Evolutionary conservation across 2,329 filamentous ascomycete genomes (phyloP).

Genomic region (Xylaria sp.): DNA sequence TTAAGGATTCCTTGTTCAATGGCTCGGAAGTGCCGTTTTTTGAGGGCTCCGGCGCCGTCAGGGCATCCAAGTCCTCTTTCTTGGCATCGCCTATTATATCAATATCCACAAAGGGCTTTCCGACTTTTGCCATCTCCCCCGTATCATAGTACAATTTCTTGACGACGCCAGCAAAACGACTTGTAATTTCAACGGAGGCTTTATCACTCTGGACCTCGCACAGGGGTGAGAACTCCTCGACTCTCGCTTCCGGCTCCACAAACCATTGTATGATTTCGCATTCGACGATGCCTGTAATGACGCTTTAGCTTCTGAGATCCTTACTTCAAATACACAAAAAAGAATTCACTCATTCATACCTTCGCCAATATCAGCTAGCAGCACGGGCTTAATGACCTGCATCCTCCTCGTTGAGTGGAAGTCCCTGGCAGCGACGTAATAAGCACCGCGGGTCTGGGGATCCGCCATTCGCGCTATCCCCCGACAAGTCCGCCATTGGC

Average conservation of each 20-base stretch:
- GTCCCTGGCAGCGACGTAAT: conserved; percentile 52
- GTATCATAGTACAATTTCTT: conserved; percentile 97
- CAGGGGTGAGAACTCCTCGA: conserved; percentile 97
- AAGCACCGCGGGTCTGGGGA: conserved; percentile 45
- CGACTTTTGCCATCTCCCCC: conserved; percentile 95
- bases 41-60: conserved; percentile 52
- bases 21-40: conserved; percentile 46
- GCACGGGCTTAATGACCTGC: conserved; percentile 77
- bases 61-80: conserved; percentile 64
- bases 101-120: conserved; percentile 93
- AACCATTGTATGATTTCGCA: conserved; percentile 99
- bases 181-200: conserved; percentile 90
- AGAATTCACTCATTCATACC: conserved; percentile 61
- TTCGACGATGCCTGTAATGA: conserved; percentile 86
- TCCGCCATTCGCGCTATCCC: conserved; percentile 53
- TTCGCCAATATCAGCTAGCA: conserved; percentile 88
- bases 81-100: conserved; percentile 85
- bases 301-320: conserved; percentile 29
- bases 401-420: conserved; percentile 64
- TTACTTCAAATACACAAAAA: background rate
- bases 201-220: conserved; percentile 99
- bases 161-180: conserved; percentile 92
- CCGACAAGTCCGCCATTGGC: conserved; percentile 62
- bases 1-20: conserved; percentile 42
- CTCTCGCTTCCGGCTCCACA: conserved; percentile 91